phyloP scores from a whole-genome alignment of 148 eudicot genomes.

The Euryodendron excelsum region DNA sequence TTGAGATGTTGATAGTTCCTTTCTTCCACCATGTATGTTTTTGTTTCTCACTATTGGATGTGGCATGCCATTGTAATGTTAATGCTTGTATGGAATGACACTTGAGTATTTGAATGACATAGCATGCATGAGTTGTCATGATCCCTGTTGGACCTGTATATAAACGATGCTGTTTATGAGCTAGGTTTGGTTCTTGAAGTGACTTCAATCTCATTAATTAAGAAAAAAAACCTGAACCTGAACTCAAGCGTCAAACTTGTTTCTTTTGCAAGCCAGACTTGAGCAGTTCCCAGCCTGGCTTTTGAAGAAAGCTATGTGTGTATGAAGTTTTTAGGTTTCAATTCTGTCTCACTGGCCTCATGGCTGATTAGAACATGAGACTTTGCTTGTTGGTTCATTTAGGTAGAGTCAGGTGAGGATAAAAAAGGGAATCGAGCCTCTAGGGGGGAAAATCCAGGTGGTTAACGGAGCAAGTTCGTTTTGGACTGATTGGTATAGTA shows the following conservation, averaged over 20 bases:
- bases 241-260: too few relatives aligned
- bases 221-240: too few relatives aligned
- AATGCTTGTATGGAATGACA: neutral
- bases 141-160: neutral
- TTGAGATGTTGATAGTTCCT: neutral
- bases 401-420: neutral
- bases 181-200: neutral
- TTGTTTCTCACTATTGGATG: neutral
- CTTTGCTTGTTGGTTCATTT: neutral
- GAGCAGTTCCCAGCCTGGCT: neutral
- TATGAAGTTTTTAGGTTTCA: neutral
- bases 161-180: neutral
- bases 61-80: neutral
- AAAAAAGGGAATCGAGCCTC: neutral
- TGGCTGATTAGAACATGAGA: neutral
- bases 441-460: neutral
- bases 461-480: conserved; percentile 3
- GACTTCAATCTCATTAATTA: too few relatives aligned
- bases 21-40: neutral
- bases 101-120: neutral
- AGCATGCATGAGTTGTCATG: neutral
- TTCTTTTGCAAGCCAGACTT: neutral
- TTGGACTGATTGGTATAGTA: neutral
- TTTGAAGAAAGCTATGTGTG: neutral
- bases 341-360: neutral